A percentile compares a stretch with the other conserved stretches of the same genome.
Conservation (phyloP, 805 yeast species). For the Nakazawaea molendinolei region DNA sequence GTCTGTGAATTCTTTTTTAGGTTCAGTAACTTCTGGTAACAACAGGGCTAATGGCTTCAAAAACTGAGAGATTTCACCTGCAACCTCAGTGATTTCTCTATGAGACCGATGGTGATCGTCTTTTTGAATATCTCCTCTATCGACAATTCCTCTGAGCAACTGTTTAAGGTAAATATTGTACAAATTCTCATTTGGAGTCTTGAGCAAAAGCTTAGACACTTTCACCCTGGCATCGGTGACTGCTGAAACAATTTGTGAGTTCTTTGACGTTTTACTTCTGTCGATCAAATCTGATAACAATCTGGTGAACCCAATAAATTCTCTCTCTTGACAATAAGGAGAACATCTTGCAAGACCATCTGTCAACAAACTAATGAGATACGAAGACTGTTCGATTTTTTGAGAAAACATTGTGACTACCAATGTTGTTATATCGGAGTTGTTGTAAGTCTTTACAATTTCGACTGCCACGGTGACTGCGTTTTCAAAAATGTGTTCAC, state of each 20-base stretch:
- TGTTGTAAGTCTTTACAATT: constrained; percentile 60
- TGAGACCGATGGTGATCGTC: constrained; percentile 70
- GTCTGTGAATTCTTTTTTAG: constrained; percentile 32
- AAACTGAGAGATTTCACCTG: constrained; percentile 55
- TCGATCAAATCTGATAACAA: constrained; percentile 45
- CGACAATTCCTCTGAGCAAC: constrained; percentile 56
- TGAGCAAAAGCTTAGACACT: constrained; percentile 31
- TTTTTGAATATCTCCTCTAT: constrained; percentile 72
- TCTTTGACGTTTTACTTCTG: constrained; percentile 35
- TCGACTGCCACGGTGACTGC: constrained; percentile 63
- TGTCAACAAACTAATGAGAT: constrained; percentile 49
- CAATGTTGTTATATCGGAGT: constrained; percentile 66
- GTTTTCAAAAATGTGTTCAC: constrained; percentile 43
- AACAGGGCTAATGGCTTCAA: constrained; percentile 72
- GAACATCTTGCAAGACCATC: constrained; percentile 61
- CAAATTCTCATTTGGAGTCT: constrained; percentile 30
- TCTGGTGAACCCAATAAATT: constrained; percentile 56
- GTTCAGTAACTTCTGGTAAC: constrained; percentile 44
- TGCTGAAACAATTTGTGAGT: constrained; percentile 24
- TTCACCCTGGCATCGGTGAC: constrained; percentile 44
- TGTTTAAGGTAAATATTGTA: constrained; percentile 57
- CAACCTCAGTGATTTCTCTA: constrained; percentile 62
- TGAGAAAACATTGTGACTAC: constrained; percentile 80
- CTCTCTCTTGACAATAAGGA: constrained; percentile 54
- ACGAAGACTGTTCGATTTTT: constrained; percentile 49